Percentiles rank a stretch among this genome's conserved stretches.
Conservation (phyloP, 2,329 filamentous ascomycete genomes). For the Delphinella strobiligena region DNA sequence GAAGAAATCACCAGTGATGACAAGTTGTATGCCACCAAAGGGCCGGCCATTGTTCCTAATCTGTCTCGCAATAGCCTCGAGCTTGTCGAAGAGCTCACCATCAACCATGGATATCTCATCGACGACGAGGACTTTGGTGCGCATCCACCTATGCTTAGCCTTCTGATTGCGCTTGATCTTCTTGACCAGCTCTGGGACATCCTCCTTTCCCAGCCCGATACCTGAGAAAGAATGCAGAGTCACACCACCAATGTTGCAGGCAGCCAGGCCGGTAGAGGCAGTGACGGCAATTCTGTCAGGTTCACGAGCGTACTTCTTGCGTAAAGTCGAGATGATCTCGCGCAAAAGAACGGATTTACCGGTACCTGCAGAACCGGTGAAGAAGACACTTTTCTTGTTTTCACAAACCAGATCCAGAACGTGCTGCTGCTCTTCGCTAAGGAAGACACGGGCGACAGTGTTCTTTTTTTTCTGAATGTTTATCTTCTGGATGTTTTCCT, state of each 20-base stretch:
- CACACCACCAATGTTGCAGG: constrained; percentile 91
- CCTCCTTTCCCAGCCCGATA: constrained; percentile 88
- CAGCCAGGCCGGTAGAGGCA: constrained; percentile 87
- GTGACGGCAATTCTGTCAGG: constrained; percentile 83
- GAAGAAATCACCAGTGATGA: constrained; percentile 97
- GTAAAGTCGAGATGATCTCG: constrained; percentile 73
- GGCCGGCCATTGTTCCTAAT: constrained; percentile 84
- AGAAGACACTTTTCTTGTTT: constrained; percentile 80
- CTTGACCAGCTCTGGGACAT: constrained; percentile 65
- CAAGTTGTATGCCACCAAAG: constrained; percentile 90
- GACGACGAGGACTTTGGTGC: constrained; percentile 75
- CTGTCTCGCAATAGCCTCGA: constrained; percentile 73
- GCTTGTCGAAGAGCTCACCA: constrained; percentile 90
- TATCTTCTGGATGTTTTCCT: constrained; percentile 37
- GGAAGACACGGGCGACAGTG: constrained; percentile 46
- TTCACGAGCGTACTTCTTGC: constrained; percentile 62
- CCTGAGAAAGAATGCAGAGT: constrained; percentile 94
- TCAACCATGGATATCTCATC: constrained; percentile 99
- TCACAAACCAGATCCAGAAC: constrained; percentile 76
- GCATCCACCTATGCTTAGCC: constrained; percentile 77
- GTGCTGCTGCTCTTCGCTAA: constrained; percentile 77
- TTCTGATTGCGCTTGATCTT: constrained; percentile 86
- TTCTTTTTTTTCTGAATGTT: constrained; percentile 30
- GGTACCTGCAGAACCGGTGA: constrained; percentile 87
- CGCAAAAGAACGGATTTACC: constrained; percentile 95